Evolutionary conservation across 2,329 filamentous ascomycete species (phyloP).

Genomic region (Fonsecaea multimorphosa): DNA sequence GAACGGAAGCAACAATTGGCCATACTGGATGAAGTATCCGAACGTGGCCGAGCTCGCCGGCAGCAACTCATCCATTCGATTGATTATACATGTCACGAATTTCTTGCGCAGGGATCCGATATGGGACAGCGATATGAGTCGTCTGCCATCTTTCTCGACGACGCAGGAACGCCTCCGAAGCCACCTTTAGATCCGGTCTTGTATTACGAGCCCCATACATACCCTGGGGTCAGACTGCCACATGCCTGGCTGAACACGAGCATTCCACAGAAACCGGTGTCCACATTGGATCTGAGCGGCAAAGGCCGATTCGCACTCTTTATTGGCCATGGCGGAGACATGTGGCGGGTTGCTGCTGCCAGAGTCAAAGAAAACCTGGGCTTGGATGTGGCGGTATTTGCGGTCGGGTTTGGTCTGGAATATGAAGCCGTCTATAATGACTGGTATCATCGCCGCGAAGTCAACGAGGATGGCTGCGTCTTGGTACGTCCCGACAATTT

Average conservation of each 20-base stretch:
- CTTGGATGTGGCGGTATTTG: conserved; percentile 56
- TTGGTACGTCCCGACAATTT: conserved; percentile 65
- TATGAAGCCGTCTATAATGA: conserved; percentile 68
- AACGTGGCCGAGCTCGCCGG: conserved; percentile 19
- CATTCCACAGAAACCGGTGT: conserved; percentile 55
- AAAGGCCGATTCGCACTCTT: conserved; percentile 59
- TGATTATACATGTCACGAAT: conserved; percentile 48
- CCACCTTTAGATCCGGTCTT: conserved; percentile 49
- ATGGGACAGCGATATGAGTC: conserved; percentile 63
- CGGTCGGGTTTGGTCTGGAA: conserved; percentile 64
- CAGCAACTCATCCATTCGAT: conserved; percentile 10
- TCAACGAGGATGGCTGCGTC: conserved; percentile 64
- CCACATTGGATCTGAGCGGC: conserved; percentile 66
- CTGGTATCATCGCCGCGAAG: conserved; percentile 60
- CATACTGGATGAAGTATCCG: conserved; percentile 49
- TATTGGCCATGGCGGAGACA: conserved; percentile 60
- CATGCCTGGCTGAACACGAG: conserved; percentile 66
- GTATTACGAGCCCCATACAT: conserved; percentile 57
- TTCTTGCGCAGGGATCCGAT: conserved; percentile 61
- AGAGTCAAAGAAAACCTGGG: conserved; percentile 49
- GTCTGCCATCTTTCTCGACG: conserved; percentile 54
- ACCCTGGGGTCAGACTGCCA: conserved; percentile 64
- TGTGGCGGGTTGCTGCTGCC: conserved; percentile 59
- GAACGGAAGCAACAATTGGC: conserved; percentile 48
- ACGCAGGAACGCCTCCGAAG: conserved; percentile 45